Conservation (phyloP, 306 rosid species). For the Cucurbita moschata region DNA sequence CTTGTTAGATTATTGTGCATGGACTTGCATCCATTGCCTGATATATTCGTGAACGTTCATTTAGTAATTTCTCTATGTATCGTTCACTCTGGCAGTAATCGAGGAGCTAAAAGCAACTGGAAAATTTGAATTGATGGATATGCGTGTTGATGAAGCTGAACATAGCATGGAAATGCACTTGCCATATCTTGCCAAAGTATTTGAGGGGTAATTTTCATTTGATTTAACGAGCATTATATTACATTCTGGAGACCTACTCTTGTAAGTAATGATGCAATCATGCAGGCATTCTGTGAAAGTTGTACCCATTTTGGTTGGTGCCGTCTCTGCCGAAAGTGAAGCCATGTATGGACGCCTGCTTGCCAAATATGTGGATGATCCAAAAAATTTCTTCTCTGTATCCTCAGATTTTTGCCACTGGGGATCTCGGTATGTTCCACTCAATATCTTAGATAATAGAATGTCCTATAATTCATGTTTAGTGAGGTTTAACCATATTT, state of each 20-base stretch:
- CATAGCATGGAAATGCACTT: slow-evolving; percentile 99
- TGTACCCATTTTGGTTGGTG: slow-evolving; percentile 88
- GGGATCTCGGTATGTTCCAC: slow-evolving; percentile 67
- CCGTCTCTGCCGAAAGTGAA: slow-evolving; percentile 60
- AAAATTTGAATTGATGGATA: slow-evolving; percentile 68
- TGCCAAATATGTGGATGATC: slow-evolving; percentile 71
- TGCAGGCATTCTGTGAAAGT: slow-evolving; percentile 68
- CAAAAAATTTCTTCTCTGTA: slow-evolving; percentile 62
- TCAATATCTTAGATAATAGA: neutral
- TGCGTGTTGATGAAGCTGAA: slow-evolving; percentile 81
- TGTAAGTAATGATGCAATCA: slow-evolving; percentile 26
- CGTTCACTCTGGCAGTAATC: slow-evolving; percentile 32
- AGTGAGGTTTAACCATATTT: neutral
- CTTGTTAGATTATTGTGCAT: neutral
- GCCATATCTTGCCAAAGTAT: slow-evolving; percentile 93
- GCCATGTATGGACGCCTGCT: slow-evolving; percentile 72
- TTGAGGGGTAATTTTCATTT: slow-evolving; percentile 56
- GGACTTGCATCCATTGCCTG: neutral
- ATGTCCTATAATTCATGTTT: neutral
- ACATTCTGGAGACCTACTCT: slow-evolving; percentile 11
- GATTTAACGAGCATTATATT: neutral
- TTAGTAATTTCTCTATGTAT: neutral
- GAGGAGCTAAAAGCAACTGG: slow-evolving; percentile 85
- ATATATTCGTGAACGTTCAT: neutral
- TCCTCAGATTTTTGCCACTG: slow-evolving; percentile 97